Conservation (phyloP, 106 monocot species). For the Narthecium ossifragum region DNA sequence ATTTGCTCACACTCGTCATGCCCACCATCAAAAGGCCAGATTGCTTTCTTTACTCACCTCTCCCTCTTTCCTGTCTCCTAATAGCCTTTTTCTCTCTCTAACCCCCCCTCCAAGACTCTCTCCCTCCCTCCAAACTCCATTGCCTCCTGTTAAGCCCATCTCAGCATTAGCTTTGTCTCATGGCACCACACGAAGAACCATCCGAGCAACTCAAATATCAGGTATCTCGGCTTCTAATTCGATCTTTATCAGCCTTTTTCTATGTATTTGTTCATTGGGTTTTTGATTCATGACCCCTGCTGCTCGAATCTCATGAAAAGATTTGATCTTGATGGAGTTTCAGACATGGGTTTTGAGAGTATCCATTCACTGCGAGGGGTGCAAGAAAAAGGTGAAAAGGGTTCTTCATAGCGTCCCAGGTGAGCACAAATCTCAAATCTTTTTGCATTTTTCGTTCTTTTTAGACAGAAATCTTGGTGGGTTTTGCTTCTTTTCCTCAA, state of each 20-base stretch:
- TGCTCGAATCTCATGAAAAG: background rate
- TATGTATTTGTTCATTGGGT: background rate
- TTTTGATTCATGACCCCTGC: too few relatives aligned
- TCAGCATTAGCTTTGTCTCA: background rate
- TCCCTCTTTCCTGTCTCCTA: background rate
- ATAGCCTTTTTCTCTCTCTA: background rate
- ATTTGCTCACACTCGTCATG: too few relatives aligned
- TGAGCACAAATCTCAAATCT: background rate
- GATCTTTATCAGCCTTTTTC: background rate
- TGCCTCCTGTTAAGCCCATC: background rate
- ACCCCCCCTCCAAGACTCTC: background rate
- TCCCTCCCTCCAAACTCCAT: background rate
- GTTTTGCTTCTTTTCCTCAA: background rate
- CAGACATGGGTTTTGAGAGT: slow-evolving; percentile 60
- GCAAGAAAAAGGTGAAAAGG: slow-evolving; percentile 58
- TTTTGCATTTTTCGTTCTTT: too few relatives aligned
- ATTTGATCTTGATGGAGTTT: background rate
- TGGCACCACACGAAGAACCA: slow-evolving; percentile 6
- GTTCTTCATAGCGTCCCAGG: slow-evolving; percentile 43
- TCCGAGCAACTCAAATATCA: slow-evolving; percentile 7
- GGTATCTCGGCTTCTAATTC: background rate
- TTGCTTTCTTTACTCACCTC: background rate
- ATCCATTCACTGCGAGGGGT: slow-evolving; percentile 65
- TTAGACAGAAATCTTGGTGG: background rate
- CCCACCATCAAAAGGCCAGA: too few relatives aligned